Percentiles rank a stretch among this genome's conserved stretches.
Conservation (phyloP, 768 basidiomycete species). For the Chalciporus pseudorubinellus region DNA sequence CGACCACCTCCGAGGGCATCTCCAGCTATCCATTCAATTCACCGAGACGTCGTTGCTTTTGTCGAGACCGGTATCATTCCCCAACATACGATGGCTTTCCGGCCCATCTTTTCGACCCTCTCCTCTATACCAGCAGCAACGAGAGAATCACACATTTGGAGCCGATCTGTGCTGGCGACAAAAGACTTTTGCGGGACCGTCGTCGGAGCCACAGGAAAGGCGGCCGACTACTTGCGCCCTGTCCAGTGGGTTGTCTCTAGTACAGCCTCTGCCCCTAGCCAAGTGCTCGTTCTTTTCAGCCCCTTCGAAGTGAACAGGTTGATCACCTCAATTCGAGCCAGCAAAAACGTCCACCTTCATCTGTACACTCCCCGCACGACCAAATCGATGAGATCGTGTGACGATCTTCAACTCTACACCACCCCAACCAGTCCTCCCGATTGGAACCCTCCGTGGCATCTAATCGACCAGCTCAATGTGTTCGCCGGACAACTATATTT, state of each 20-base stretch:
- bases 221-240: background rate
- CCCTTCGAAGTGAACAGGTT: background rate
- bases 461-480: constrained; percentile 1
- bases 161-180: constrained; percentile 1
- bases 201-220: background rate
- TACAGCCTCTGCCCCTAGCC: background rate
- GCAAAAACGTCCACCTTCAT: constrained; percentile 3
- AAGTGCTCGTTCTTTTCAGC: constrained; percentile 2
- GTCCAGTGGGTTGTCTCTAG: constrained; percentile 2
- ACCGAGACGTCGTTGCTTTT: constrained; percentile 1
- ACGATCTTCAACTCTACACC: background rate
- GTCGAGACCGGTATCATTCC: background rate
- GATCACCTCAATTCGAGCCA: background rate
- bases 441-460: background rate
- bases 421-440: background rate
- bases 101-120: background rate
- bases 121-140: background rate
- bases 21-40: background rate
- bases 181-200: constrained; percentile 1
- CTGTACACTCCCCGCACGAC: background rate
- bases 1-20: background rate
- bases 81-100: background rate
- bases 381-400: background rate
- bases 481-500: background rate
- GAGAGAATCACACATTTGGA: background rate